These are phyloP conservation scores for Dichotomopilus funicola DNA, from an alignment of 2,329 filamentous ascomycete species.

Conservation along the genomic window DNA sequence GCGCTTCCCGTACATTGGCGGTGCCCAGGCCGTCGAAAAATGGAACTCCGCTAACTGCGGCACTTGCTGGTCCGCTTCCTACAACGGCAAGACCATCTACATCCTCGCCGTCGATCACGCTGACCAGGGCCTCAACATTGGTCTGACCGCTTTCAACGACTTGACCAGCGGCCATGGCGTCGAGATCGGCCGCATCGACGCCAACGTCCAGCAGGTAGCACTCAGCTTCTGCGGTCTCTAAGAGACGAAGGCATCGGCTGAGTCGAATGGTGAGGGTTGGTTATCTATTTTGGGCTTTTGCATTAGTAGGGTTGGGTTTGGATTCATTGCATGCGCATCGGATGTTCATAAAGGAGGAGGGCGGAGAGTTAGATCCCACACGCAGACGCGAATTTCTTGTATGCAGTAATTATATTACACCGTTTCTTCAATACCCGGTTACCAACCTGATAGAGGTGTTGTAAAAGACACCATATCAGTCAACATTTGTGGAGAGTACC, in stretches of 20 bases:
- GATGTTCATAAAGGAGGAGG: not conserved
- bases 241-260: not conserved
- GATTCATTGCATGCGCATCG: not conserved
- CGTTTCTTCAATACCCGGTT: not conserved
- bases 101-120: constrained; percentile 51
- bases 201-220: constrained; percentile 39
- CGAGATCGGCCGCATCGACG: constrained; percentile 47
- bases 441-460: not conserved
- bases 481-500: constrained; percentile 39
- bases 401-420: constrained; percentile 10
- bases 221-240: constrained; percentile 36
- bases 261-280: not conserved
- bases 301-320: not conserved
- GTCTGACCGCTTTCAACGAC: constrained; percentile 47
- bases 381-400: not conserved
- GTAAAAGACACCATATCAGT: constrained; percentile 28
- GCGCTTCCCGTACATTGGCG: constrained; percentile 50
- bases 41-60: constrained; percentile 43
- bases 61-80: constrained; percentile 51
- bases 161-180: constrained; percentile 47
- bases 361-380: not conserved
- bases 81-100: constrained; percentile 45
- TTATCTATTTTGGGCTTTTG: not conserved
- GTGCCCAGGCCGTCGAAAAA: constrained; percentile 38
- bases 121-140: constrained; percentile 48